Percentiles rank a stretch among this genome's conserved stretches.
phyloP scores from a whole-genome alignment of 148 eudicot species.

The Arbutus unedo region DNA sequence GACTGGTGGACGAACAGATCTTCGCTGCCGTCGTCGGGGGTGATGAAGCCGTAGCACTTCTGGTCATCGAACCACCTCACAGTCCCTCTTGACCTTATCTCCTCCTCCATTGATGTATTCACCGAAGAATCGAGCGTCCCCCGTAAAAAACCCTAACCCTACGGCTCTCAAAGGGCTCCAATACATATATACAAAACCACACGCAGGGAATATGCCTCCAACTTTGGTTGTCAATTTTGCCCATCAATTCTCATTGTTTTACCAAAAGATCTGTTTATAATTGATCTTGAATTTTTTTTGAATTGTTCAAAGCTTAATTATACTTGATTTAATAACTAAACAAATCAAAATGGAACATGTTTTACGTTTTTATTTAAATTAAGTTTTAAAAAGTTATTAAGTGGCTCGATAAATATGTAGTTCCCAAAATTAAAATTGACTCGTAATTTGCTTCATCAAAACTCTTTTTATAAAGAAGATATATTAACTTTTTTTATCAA shows the following conservation, averaged over 20 bases:
- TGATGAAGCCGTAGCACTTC: constrained; percentile 78
- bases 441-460: too few relatives aligned
- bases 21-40: constrained; percentile 47
- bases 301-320: background rate
- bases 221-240: background rate
- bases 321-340: too few relatives aligned
- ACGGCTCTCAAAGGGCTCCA: background rate
- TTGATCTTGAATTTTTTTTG: background rate
- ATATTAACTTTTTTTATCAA: too few relatives aligned
- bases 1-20: constrained; percentile 75
- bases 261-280: background rate
- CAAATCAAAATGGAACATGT: too few relatives aligned
- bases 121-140: background rate
- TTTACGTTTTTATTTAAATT: too few relatives aligned
- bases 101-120: constrained; percentile 34
- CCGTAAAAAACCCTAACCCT: constrained; percentile 1
- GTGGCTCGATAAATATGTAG: too few relatives aligned
- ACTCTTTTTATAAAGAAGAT: too few relatives aligned
- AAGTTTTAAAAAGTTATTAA: too few relatives aligned
- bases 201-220: background rate
- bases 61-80: constrained; percentile 50
- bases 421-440: too few relatives aligned
- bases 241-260: background rate
- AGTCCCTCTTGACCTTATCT: constrained; percentile 27
- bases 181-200: background rate